Base-by-base conservation (phyloP, 2,329 filamentous ascomycete species). In the Coniochaeta pulveracea region DNA sequence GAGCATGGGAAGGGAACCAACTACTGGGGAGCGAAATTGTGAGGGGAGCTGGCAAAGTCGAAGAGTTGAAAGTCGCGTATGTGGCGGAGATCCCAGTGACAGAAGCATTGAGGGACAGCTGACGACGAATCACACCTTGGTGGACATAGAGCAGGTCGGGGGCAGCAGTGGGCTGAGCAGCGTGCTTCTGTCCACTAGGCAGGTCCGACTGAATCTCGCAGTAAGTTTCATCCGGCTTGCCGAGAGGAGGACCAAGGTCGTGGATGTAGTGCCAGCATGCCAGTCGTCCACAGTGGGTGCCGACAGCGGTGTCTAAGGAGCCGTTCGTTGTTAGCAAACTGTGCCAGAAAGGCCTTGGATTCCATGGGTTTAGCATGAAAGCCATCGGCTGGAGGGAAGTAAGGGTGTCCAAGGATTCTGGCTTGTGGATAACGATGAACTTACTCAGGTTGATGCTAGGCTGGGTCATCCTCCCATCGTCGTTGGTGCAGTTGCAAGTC, bases 231-330 rank as follows among this genome's bases (percentile, higher is more conserved):
- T 33, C 30, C 3, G 30, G n/a, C 4, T 7, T 5, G 3, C n/a
- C 16, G 6, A 33, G 12, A 5, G 30, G 30, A 33, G 10, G 21
- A 15, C 30, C 30, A 12, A 33, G 30, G 21, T 24, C 21, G 8
- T 15, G 9, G 12, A 19, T 33, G 22, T 24, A 25, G 19, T 16
- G 15, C 14, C 19, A 19, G 21, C 30, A 33, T 7, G 30, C 18
- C 2, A 33, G 30, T 10, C 30, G 19, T 12, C 30, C 30, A 15
- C 30, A 33, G 5, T 19, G 30, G 19, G 19, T 33, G 10, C 30
- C 30, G 17, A 33, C 21, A 12, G 22, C 30, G 5, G 19, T 3
- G 21, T 33, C 30, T 33, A 11, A 11, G 6, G 10, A 9, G 10
- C 11, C 9, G 30, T 33, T 22, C 23, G 30, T 33, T 12, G 16